phyloP scores from a whole-genome alignment of 2,329 filamentous ascomycete genomes.

The Colletotrichum sp. region DNA sequence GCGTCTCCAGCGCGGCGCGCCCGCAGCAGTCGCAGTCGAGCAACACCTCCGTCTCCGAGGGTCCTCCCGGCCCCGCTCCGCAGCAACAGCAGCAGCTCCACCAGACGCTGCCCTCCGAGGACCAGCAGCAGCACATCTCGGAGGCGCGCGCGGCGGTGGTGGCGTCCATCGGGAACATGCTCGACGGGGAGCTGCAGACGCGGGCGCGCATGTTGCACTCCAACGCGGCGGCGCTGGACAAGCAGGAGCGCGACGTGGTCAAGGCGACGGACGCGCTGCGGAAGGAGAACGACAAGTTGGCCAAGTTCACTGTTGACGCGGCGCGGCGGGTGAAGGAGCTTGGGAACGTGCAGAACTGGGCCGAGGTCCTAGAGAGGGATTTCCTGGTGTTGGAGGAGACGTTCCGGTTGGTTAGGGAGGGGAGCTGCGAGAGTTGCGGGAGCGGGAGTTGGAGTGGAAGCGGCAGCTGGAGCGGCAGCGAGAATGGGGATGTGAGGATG shows the following conservation, averaged over 20 bases:
- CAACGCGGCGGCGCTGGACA: conserved; percentile 68
- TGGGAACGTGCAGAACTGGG: conserved; percentile 86
- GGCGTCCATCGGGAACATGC: conserved; percentile 70
- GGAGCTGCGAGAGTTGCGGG: conserved; percentile 29
- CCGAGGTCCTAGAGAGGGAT: conserved; percentile 77
- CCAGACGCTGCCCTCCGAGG: conserved; percentile 43
- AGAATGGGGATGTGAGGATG: conserved; percentile 18
- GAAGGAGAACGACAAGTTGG: conserved; percentile 69
- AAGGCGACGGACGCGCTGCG: conserved; percentile 64
- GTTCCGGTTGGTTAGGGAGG: conserved; percentile 55
- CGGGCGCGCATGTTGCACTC: conserved; percentile 73
- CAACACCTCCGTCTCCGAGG: conserved; percentile 14
- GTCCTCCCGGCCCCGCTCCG: not conserved
- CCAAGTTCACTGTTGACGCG: conserved; percentile 66
- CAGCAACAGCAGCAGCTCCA: conserved; percentile 25
- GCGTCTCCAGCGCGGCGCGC: conserved; percentile 18
- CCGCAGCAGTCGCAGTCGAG: conserved; percentile 8
- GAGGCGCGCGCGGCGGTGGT: conserved; percentile 65
- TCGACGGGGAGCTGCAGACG: conserved; percentile 71
- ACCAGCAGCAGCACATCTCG: conserved; percentile 52
- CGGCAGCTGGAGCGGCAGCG: conserved; percentile 42
- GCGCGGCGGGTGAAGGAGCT: conserved; percentile 75
- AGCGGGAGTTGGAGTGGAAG: conserved; percentile 33
- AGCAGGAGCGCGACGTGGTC: conserved; percentile 70
- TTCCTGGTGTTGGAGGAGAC: conserved; percentile 71